Conservation (phyloP, 441 rosid genomes). For the Eruca vesicaria region DNA sequence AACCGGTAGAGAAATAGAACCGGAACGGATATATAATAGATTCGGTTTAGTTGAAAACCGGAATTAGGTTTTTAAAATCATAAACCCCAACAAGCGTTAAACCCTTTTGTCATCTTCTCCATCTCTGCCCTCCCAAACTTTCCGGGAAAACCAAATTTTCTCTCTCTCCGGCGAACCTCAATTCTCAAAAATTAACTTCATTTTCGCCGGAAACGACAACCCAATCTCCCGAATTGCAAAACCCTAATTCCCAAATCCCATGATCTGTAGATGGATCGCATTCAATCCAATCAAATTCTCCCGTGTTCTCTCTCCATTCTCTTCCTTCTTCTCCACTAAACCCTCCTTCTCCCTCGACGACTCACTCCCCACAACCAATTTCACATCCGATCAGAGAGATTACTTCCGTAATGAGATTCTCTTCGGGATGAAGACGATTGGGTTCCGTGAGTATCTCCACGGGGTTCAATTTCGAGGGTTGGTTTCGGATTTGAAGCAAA, state of each 20-base stretch:
- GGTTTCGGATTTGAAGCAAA: conserved; percentile 37
- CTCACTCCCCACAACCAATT: background rate
- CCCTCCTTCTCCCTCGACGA: conserved; percentile 43
- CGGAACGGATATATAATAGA: background rate
- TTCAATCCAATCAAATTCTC: conserved; percentile 31
- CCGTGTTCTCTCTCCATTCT: conserved; percentile 32
- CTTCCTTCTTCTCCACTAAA: conserved; percentile 41
- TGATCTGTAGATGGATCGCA: conserved; percentile 52
- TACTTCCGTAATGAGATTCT: conserved; percentile 43
- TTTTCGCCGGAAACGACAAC: conserved; percentile 12
- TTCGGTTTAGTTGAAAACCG: conserved; percentile 3
- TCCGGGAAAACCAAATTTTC: background rate
- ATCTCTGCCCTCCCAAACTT: background rate
- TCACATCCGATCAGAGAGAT: conserved; percentile 21
- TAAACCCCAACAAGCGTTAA: conserved; percentile 32
- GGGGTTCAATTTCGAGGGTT: conserved; percentile 36
- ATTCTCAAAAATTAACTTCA: background rate
- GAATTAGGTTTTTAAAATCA: background rate
- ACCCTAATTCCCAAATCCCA: conserved; percentile 27
- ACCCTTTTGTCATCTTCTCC: conserved; percentile 18
- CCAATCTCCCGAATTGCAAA: background rate
- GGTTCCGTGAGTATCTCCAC: conserved; percentile 43
- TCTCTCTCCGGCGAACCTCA: conserved; percentile 16
- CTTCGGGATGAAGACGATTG: conserved; percentile 40
- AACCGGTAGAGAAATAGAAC: background rate